Evolutionary conservation across 1,284 basidiomycete species (phyloP), one percentile per base, ranked within the genome.

Genomic region (Ceratobasidium sp.): DNA sequence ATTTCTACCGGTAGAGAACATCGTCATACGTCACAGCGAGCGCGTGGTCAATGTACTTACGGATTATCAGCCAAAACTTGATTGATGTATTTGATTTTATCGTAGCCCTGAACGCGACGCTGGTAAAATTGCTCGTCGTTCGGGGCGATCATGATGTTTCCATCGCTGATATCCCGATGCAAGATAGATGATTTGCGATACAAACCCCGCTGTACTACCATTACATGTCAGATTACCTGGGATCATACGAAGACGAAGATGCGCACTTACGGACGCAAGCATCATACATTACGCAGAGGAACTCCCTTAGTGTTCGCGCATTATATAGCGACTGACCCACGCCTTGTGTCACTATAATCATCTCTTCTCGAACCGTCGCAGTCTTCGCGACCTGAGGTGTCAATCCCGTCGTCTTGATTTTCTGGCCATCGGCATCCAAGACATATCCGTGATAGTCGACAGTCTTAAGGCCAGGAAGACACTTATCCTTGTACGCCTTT

Each of bases 241-340:
- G n/a, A n/a, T n/a, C n/a, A n/a, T n/a, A n/a, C n/a, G n/a, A n/a
- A n/a, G n/a, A n/a, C n/a, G n/a, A n/a, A n/a, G 15, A n/a, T 10
- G 42, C n/a, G 3, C n/a, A 51, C 44, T 46, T 23, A 68, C 66
- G 44, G 66, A 49, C 66, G 49, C 66, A 68, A 7, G 66, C 66
- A 68, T 68, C 66, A 23, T 68, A 68, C 66, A 68, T 68, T n/a
- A 51, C n/a, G 23, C 66, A 51, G 44, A 68, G 66, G 28, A 68
- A 28, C 44, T 68, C 18, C n/a, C 44, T 18, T 15, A 68, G 23
- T 20, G 66, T 49, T 2, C 20, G 7, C 3, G 51, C 28, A 3
- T 26, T n/a, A 13, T 51, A 42, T 20, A 68, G 44, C 26, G 66
- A 12, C 23, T 13, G 9, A 12, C 66, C 66, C n/a, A 68, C 51